phyloP scores from a whole-genome alignment of 176 grass and related monocot genomes.

The Juncus inflexus region DNA sequence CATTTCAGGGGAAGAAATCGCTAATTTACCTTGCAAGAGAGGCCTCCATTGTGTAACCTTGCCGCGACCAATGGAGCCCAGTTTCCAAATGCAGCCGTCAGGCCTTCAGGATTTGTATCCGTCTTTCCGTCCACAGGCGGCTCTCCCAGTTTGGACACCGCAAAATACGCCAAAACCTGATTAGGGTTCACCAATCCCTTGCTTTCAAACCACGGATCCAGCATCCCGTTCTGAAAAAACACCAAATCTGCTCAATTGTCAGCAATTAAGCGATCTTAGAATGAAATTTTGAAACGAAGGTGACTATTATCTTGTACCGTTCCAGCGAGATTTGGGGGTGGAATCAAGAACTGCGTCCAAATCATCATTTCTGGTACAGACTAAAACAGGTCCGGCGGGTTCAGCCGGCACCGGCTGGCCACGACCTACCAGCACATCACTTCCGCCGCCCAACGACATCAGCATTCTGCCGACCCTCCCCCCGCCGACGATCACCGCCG shows the following conservation, averaged over 20 bases:
- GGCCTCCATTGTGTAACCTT: slow-evolving; percentile 56
- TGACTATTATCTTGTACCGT: slow-evolving; percentile 43
- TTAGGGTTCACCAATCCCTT: slow-evolving; percentile 74
- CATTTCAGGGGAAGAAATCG: neutral
- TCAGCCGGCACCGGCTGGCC: slow-evolving; percentile 52
- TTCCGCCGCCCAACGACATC: slow-evolving; percentile 45
- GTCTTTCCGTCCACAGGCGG: slow-evolving; percentile 90
- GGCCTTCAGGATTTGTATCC: slow-evolving; percentile 76
- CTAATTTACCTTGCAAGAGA: slow-evolving; percentile 77
- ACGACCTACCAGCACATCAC: slow-evolving; percentile 59
- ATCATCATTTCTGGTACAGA: slow-evolving; percentile 96
- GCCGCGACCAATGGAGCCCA: slow-evolving; percentile 69
- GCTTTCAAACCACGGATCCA: slow-evolving; percentile 90
- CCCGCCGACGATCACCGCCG: slow-evolving; percentile 76
- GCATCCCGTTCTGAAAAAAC: slow-evolving; percentile 99
- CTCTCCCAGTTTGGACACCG: slow-evolving; percentile 75
- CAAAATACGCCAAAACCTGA: slow-evolving; percentile 91
- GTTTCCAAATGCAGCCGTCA: slow-evolving; percentile 76
- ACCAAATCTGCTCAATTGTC: slow-evolving; percentile 82
- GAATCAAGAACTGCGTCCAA: slow-evolving; percentile 75
- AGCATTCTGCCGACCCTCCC: slow-evolving; percentile 65
- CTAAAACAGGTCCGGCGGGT: slow-evolving; percentile 54
- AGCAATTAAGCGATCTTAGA: slow-evolving; percentile 5
- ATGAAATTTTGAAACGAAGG: neutral
- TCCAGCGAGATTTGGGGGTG: slow-evolving; percentile 71